Conservation (phyloP, 2,329 filamentous ascomycete genomes). For the Stromatinia cepivora region DNA sequence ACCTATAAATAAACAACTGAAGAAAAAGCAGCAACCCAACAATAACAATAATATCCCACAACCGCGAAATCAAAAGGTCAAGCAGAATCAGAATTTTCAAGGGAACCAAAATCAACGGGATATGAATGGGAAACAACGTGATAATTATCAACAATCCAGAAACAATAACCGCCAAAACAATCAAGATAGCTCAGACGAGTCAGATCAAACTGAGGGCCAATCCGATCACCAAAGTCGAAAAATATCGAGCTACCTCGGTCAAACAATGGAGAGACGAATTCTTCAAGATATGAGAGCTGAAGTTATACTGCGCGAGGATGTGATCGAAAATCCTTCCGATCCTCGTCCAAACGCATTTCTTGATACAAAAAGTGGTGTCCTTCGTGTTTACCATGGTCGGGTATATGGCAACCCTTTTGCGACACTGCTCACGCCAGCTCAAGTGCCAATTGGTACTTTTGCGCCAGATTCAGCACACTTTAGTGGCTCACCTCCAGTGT, state of each 20-base stretch:
- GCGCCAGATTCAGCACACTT: conserved; percentile 35
- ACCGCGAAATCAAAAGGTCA: neutral
- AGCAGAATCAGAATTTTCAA: neutral
- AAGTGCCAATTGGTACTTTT: conserved; percentile 45
- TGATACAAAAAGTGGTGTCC: conserved; percentile 52
- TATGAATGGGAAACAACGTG: neutral
- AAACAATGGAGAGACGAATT: conserved; percentile 15
- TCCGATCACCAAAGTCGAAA: neutral
- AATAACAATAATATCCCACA: neutral
- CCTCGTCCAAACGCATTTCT: conserved; percentile 61
- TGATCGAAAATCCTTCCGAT: conserved; percentile 53
- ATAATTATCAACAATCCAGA: neutral
- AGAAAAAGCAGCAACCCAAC: conserved; percentile 4
- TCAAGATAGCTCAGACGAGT: conserved; percentile 7
- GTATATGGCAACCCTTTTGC: conserved; percentile 54
- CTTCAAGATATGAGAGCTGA: conserved; percentile 22
- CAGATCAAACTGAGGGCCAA: neutral
- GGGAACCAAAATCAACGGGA: neutral
- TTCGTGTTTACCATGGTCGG: conserved; percentile 59
- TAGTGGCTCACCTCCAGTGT: conserved; percentile 35
- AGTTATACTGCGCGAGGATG: conserved; percentile 49
- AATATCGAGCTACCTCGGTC: neutral
- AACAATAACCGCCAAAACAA: conserved; percentile 3
- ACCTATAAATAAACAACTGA: neutral
- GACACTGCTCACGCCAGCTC: conserved; percentile 48